phyloP scores from a whole-genome alignment of 108 stramenopile species.

The Chaetoceros muelleri region DNA sequence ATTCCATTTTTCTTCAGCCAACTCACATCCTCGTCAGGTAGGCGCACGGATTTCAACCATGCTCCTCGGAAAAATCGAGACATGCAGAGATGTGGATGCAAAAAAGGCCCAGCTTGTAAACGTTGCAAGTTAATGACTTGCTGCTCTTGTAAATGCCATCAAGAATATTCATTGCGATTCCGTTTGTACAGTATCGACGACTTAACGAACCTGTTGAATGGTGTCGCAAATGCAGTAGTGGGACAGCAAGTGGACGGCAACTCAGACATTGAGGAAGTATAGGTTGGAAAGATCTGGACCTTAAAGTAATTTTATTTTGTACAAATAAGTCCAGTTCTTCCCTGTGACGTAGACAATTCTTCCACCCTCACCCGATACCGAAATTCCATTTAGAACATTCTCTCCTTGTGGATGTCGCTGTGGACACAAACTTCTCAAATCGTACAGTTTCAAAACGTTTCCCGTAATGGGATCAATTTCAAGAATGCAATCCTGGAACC shows the following conservation, averaged over 20 bases:
- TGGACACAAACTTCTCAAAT: conserved; percentile 38
- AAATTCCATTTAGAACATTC: conserved; percentile 74
- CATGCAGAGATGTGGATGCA: conserved; percentile 43
- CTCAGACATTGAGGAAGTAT: no score
- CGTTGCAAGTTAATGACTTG: conserved; percentile 43
- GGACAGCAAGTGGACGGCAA: no score
- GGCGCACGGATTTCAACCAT: not conserved
- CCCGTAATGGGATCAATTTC: conserved; percentile 54
- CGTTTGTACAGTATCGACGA: conserved; percentile 39
- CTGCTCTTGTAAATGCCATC: conserved; percentile 68
- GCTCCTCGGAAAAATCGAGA: conserved; percentile 5
- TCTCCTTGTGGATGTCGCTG: conserved; percentile 4
- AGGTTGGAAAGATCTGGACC: no score
- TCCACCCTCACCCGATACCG: conserved; percentile 19
- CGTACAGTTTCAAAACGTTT: conserved; percentile 38
- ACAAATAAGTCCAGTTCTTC: conserved; percentile 64
- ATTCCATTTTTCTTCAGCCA: no score
- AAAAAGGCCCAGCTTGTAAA: conserved; percentile 42
- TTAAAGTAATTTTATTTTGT: conserved; percentile 39
- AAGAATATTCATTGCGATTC: conserved; percentile 43
- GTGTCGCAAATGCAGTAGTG: no score
- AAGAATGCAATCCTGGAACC: conserved; percentile 55
- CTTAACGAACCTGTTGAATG: conserved; percentile 21
- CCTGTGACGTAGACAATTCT: conserved; percentile 65
- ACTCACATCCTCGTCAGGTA: no score